phyloP scores from a whole-genome alignment of 2,329 filamentous ascomycete genomes.

The Penicillium capsulatum region DNA sequence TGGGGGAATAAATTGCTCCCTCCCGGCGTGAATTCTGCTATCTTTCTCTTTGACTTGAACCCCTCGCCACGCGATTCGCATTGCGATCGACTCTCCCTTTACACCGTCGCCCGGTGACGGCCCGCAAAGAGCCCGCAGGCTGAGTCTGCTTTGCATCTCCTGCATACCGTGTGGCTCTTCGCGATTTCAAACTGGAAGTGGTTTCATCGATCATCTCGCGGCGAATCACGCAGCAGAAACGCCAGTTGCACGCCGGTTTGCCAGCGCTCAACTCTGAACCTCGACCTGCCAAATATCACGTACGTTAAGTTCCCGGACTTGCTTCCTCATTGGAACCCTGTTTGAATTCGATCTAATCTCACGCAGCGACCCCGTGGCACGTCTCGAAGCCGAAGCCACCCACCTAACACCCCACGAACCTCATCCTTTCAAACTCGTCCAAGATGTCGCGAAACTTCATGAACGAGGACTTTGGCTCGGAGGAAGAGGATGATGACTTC shows the following conservation, averaged over 20 bases:
- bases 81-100: conserved; percentile 2
- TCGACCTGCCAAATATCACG: no score
- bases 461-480: conserved; percentile 52
- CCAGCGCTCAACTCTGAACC: no score
- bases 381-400: background rate
- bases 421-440: conserved; percentile 16
- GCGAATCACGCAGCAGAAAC: no score
- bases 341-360: background rate
- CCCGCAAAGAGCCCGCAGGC: conserved; percentile 10
- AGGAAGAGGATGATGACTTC: conserved; percentile 81
- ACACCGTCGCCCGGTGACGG: conserved; percentile 10
- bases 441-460: conserved; percentile 40
- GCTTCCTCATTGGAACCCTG: background rate
- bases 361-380: background rate
- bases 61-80: background rate
- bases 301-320: no score
- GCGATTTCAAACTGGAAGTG: background rate
- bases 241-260: no score
- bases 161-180: background rate
- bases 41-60: background rate
- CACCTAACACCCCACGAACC: background rate
- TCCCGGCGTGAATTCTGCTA: conserved; percentile 1
- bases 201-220: no score
- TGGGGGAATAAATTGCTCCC: conserved; percentile 5
- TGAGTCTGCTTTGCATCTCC: conserved; percentile 1